Percentiles rank a stretch among this genome's conserved stretches.
Conservation (phyloP, 2,329 filamentous ascomycete genomes). For the Sporothrix luriei region DNA sequence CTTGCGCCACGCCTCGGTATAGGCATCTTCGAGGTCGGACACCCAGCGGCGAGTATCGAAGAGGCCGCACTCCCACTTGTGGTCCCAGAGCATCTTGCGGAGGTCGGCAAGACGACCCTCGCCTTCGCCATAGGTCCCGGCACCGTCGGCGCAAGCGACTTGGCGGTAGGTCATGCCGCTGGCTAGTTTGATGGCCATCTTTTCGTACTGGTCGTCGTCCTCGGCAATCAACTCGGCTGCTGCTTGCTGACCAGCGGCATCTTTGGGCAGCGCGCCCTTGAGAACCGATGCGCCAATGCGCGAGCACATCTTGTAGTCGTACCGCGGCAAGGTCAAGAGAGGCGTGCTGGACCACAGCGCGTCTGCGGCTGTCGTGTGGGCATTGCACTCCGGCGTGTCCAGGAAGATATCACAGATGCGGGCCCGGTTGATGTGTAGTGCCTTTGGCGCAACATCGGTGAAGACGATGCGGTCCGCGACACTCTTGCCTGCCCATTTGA, state of each 20-base stretch:
- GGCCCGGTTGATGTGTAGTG: slow-evolving; percentile 88
- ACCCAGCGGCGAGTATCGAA: slow-evolving; percentile 96
- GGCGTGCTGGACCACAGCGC: slow-evolving; percentile 96
- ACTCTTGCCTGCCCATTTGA: slow-evolving; percentile 78
- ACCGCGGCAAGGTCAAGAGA: slow-evolving; percentile 83
- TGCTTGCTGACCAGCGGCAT: slow-evolving; percentile 65
- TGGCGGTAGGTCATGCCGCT: slow-evolving; percentile 62
- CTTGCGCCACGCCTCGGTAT: slow-evolving; percentile 81
- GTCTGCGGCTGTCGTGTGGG: slow-evolving; percentile 95
- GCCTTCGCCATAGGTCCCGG: slow-evolving; percentile 54
- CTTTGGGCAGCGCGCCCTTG: slow-evolving; percentile 79
- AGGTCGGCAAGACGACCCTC: slow-evolving; percentile 75
- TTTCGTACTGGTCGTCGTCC: slow-evolving; percentile 83
- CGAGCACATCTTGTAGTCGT: slow-evolving; percentile 98
- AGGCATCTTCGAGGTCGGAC: slow-evolving; percentile 81
- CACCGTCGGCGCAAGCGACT: neutral
- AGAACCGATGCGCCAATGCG: slow-evolving; percentile 96
- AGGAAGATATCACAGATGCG: slow-evolving; percentile 92
- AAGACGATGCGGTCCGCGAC: slow-evolving; percentile 88
- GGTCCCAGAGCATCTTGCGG: slow-evolving; percentile 77
- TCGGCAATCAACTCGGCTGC: slow-evolving; percentile 74
- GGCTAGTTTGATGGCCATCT: slow-evolving; percentile 69
- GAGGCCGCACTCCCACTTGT: slow-evolving; percentile 80
- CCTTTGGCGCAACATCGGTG: slow-evolving; percentile 95
- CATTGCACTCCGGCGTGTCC: slow-evolving; percentile 97